Evolutionary conservation across 148 eudicot genomes (phyloP), one percentile per base, ranked within the genome.

Genomic region (Persicaria tinctoria): DNA sequence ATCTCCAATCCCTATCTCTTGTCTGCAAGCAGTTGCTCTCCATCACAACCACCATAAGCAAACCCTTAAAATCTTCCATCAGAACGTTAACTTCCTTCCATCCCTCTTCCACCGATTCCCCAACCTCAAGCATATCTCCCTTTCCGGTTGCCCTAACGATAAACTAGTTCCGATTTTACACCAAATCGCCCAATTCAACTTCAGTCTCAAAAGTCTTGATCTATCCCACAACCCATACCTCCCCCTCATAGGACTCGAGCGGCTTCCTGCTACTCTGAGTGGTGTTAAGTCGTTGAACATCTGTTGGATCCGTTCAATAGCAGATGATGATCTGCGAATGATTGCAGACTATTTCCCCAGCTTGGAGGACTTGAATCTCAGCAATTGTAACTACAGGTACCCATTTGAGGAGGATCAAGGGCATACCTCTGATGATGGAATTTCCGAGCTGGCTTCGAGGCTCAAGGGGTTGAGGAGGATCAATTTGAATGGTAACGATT

Each of bases 11-110:
- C 38, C 69, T 82, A 49, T 84, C 92, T 8, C 76, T 85, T 0
- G 84, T 83, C 23, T 87, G 81, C 72, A 87, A 85, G 83, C 75
- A 80, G 12, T 89, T 89, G 27, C 86, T 89, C 73, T 79, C 87
- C 47, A 68, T 89, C 81, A 82, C 90, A 1, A 89, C 79, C 76
- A 81, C 13, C 74, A 87, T 6, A 87, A 87, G 20, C 73, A 72
- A 82, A 74, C 77, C 66, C 79, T 89, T 23, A 46, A 49, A 0
- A 73, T 89, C 64, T 44, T 75, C 16, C 51, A 81, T 18, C 82
- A 85, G 38, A 32, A 32, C 38, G 38, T 32, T 32, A 2, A 32
- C 38, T 32, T 32, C 38, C 38, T 32, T 32, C 38, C 38, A 32
- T 32, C 38, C 38, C 38, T 32, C 38, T 32, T 32, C 38, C 38